phyloP scores from a whole-genome alignment of 345 rosid species.

The Brassica cretica region DNA sequence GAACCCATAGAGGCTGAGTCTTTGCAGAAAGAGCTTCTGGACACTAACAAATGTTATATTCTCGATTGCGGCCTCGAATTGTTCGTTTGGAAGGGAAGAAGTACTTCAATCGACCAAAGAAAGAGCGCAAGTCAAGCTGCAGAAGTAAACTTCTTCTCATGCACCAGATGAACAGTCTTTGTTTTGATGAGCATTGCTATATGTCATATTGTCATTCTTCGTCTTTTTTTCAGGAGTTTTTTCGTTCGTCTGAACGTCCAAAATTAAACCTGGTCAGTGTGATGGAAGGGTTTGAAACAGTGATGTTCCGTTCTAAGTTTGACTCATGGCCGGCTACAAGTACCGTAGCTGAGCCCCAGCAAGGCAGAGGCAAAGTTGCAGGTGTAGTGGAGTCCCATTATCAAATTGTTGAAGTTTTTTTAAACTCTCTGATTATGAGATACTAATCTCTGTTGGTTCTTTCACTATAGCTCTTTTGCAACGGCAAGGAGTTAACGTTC shows the following conservation, averaged over 20 bases:
- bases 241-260: conserved; percentile 52
- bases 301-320: conserved; percentile 84
- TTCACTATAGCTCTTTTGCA: conserved; percentile 63
- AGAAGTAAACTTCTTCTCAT: conserved; percentile 55
- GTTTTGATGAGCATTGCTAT: neutral
- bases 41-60: conserved; percentile 79
- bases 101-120: conserved; percentile 79
- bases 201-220: neutral
- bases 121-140: conserved; percentile 82
- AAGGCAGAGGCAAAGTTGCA: conserved; percentile 99
- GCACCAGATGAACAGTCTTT: conserved; percentile 3
- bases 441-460: conserved; percentile 11
- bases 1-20: conserved; percentile 67
- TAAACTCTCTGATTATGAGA: conserved; percentile 11
- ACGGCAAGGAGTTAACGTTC: conserved; percentile 92
- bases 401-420: neutral
- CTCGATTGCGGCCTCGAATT: conserved; percentile 83
- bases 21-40: conserved; percentile 71
- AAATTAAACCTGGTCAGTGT: conserved; percentile 71
- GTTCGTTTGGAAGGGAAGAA: conserved; percentile 95
- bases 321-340: conserved; percentile 79
- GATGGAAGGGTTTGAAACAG: conserved; percentile 97
- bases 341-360: conserved; percentile 74
- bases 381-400: conserved; percentile 62
- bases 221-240: conserved; percentile 68